Base-by-base conservation (phyloP, 1,139 yeast genomes). In the Hyphopichia burtonii region DNA sequence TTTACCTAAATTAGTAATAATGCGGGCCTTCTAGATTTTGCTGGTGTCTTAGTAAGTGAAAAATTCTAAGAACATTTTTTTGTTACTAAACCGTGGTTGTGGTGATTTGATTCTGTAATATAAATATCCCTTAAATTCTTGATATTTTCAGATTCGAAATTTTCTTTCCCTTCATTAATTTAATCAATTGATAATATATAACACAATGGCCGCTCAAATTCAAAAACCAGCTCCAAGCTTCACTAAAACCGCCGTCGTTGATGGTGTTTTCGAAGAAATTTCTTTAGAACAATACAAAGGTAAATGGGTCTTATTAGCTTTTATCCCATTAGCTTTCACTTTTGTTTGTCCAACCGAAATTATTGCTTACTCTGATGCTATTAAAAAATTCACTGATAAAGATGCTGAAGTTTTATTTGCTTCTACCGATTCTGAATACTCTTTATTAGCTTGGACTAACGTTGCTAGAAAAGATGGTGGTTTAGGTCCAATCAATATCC, bases 271-370 rank as follows among this genome's bases (percentile, higher is more conserved):
- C 67, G 97, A 91, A 77, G 96, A 91, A 66, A 80, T 93, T 59
- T 79, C 96, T 47, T 83, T 93, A 59, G 97, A 90, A 62, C 87
- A 88, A 76, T 91, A 85, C 86, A 84, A 86, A 78, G 98, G 98
- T 65, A 88, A 93, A 76, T 93, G 97, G 96, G 96, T 93, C 53
- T 75, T 93, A 54, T 80, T 93, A 63, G 98, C 95, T 53, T 93
- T 93, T 78, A 86, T 93, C 69, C 99, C 99, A 72, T 79, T 91
- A 80, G 98, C 98, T 44, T 93, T 93, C 90, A 93, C 99, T 52
- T 93, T 93, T 60, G 98, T 93, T 54, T 93, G 99, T 76, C 99
- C 98, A 68, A 93, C 98, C 54, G 98, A 91, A 79, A 90, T 91
- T 77, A 84, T 93, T 73, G 98, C 98, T 59, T 93, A 89, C 85